Evolutionary conservation across 2,329 filamentous ascomycete genomes (phyloP), one percentile per base, ranked within the genome.

Genomic region (Emergomyces africanus): DNA sequence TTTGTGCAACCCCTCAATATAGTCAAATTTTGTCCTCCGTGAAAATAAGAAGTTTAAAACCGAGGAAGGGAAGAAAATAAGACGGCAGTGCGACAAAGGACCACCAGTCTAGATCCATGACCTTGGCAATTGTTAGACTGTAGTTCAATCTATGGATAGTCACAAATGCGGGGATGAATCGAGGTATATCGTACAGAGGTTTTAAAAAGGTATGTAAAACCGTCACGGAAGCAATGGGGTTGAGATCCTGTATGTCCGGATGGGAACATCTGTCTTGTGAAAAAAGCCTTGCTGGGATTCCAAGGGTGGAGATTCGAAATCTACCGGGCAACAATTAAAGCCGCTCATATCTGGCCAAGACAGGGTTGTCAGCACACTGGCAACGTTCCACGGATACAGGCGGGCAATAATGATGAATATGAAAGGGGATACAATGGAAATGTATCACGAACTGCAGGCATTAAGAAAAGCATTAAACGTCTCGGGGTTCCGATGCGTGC

Each of bases 401-500:
- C 49, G 18, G 49, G 58, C 48, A 57, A 25, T 28, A 54, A 30
- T 10, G 35, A 53, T 41, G 39, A n/a, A 37, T 14, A 25, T 42
- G 33, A n/a, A 57, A 28, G 50, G 20, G 30, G 18, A 37, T 28
- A 18, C 76, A 25, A 37, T 25, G 25, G 39, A 51, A 39, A 39
- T 33, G 15, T 5, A 9, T 30, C 14, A 68, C 82, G 68, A 72
- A 86, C 83, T 71, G 70, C 83, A 86, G 59, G 78, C 79, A 59
- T 78, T 71, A 64, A 78, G 67, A 66, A 87, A 86, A 30, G 76
- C 72, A 64, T 80, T 75, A 68, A 85, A 85, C 0, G 83, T 87
- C 57, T 83, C 73, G 59, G 79, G 74, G 61, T 86, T 86, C 59
- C 84, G 79, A 58, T 86, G 76, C 0, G 83, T 83, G 15, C 81